Percentiles rank a stretch among this genome's conserved stretches.
phyloP scores from a whole-genome alignment of 179 eudicot species.

The Silene vulgaris region DNA sequence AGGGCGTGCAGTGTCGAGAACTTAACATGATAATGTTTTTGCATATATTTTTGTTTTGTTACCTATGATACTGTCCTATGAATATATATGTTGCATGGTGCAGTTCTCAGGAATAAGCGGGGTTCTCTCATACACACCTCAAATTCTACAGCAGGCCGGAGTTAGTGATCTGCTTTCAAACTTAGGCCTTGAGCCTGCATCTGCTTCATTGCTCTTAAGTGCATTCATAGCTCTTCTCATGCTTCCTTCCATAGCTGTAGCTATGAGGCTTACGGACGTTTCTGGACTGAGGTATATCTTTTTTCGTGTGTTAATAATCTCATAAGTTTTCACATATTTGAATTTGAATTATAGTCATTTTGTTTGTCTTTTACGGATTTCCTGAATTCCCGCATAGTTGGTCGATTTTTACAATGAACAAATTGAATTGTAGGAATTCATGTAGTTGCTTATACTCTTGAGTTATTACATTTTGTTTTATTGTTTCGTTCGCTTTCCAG shows the following conservation, averaged over 20 bases:
- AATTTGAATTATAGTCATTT: not conserved
- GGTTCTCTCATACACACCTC: constrained; percentile 73
- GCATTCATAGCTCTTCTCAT: constrained; percentile 57
- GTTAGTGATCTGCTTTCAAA: constrained; percentile 62
- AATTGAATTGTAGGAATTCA: not conserved
- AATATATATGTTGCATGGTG: constrained; percentile 21
- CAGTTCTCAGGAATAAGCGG: constrained; percentile 87
- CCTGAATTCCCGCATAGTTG: not conserved
- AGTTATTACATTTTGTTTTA: too few species aligned
- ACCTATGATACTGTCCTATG: not conserved
- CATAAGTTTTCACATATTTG: not conserved
- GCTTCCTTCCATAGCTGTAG: constrained; percentile 75
- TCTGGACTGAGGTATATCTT: constrained; percentile 68
- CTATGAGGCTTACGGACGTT: constrained; percentile 81
- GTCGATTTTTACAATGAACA: not conserved
- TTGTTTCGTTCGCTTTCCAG: too few species aligned
- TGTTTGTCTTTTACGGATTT: not conserved
- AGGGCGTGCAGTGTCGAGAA: too few species aligned
- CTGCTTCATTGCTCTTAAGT: constrained; percentile 63
- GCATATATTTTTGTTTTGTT: not conserved
- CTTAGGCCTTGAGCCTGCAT: constrained; percentile 52
- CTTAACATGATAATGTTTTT: not conserved
- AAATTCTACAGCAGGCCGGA: constrained; percentile 74
- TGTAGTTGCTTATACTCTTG: not conserved
- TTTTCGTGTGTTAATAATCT: not conserved